Evolutionary conservation across 768 basidiomycete species (phyloP).

Genomic region (Panellus pusillus): DNA sequence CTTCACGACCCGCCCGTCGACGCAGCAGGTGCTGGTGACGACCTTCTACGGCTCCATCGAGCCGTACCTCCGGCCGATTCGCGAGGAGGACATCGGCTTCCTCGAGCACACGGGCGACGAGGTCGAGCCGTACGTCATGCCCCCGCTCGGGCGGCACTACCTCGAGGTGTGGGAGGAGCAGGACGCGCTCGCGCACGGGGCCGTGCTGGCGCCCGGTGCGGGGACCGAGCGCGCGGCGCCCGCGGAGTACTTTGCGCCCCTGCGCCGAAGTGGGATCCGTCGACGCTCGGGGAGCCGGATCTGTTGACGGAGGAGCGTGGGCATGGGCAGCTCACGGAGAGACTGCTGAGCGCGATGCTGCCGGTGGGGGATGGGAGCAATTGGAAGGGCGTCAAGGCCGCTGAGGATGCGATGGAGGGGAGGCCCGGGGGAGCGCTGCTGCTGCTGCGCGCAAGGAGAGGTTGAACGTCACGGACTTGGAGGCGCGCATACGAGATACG

Average conservation of each 20-base stretch:
- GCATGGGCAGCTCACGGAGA: constrained; percentile 86
- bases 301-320: constrained; percentile 73
- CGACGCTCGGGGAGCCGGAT: constrained; percentile 72
- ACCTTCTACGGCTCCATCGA: constrained; percentile 91
- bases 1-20: constrained; percentile 68
- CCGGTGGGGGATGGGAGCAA: constrained; percentile 63
- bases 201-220: constrained; percentile 19
- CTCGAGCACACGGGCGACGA: constrained; percentile 91
- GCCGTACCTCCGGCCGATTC: constrained; percentile 83
- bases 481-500: constrained; percentile 71
- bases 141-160: constrained; percentile 86
- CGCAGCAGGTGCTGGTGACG: constrained; percentile 64
- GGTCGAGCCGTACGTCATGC: constrained; percentile 82
- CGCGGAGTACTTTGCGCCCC: constrained; percentile 47
- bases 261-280: constrained; percentile 79
- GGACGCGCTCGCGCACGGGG: constrained; percentile 58
- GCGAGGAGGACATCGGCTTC: constrained; percentile 95
- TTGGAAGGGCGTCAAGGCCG: constrained; percentile 80
- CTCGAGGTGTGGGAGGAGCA: constrained; percentile 92
- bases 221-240: constrained; percentile 33
- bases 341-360: constrained; percentile 72
- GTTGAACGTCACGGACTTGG: constrained; percentile 77
- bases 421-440: constrained; percentile 74
- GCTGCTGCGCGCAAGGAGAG: constrained; percentile 74
- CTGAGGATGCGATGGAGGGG: constrained; percentile 83